Evolutionary conservation across 495 filamentous ascomycete genomes (phyloP), one percentile per base, ranked within the genome.

Genomic region (Cladorrhinum samala): DNA sequence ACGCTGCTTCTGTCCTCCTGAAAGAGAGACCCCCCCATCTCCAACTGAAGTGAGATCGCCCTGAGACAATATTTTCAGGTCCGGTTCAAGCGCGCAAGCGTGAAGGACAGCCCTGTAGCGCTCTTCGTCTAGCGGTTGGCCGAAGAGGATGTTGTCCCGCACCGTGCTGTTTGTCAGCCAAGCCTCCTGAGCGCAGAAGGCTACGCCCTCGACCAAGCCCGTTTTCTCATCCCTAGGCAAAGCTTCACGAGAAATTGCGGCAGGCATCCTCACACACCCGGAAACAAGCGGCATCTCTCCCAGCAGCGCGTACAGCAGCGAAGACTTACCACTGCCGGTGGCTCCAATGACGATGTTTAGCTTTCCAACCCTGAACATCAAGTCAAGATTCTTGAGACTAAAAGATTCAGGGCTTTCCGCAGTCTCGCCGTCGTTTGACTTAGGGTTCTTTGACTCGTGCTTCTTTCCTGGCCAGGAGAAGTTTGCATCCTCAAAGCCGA

Each of bases 1-100:
- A 14, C 50, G 50, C 16, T 25, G n/a, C 27, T 46, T 45, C 67
- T 92, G 88, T 52, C 87, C 73, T 44, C 89, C 87, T 47, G 91
- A 25, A 84, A 66, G 86, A 67, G 25, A 37, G 46, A 93, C 91
- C 2, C 89, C 89, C 59, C 87, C 79, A 65, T 91, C 89, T 50
- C 89, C 89, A 56, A 93, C 87, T 66, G 89, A 83, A 1, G 89
- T 95, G 60, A 84, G 78, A 61, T 93, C 89, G 9, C 89, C 89
- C 66, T 91, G 85, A 3, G 88, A 85, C 18, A 95, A 72, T 37
- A 77, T 81, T 41, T 84, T 81, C 64, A 95, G 87, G 62, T 94
- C 89, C 52, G 90, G 85, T 1, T 77, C 54, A 19, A 95, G 69
- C 46, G 89, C 88, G 63, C 89, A 93, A 11, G 88, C 87, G 56